phyloP scores from a whole-genome alignment of 2,329 filamentous ascomycete genomes.

The Aspergillus sp. region DNA sequence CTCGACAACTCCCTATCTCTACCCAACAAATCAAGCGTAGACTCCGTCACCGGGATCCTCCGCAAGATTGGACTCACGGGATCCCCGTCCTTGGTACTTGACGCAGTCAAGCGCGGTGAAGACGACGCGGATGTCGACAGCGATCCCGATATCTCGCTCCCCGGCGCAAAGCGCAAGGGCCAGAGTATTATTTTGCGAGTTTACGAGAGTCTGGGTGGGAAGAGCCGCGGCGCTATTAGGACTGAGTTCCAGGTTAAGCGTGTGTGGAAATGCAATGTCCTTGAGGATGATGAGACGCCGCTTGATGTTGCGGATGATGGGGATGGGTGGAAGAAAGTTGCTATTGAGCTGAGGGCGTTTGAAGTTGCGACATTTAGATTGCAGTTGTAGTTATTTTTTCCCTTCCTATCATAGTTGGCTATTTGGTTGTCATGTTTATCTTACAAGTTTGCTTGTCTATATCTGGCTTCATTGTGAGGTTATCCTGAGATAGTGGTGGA shows the following conservation, averaged over 20 bases:
- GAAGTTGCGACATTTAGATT: conserved; percentile 82
- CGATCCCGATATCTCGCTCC: conserved; percentile 52
- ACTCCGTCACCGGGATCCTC: conserved; percentile 25
- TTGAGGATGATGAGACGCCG: conserved; percentile 82
- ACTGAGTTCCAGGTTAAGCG: conserved; percentile 70
- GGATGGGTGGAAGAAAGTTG: conserved; percentile 46
- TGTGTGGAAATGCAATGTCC: conserved; percentile 78
- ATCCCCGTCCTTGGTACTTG: conserved; percentile 70
- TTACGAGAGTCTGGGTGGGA: conserved; percentile 86
- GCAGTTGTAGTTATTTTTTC: conserved; percentile 43
- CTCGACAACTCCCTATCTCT: conserved; percentile 45
- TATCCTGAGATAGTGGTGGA: background rate
- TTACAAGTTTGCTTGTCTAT: background rate
- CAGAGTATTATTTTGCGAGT: conserved; percentile 79
- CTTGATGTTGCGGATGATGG: conserved; percentile 47
- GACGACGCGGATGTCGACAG: conserved; percentile 69
- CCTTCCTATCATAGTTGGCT: background rate
- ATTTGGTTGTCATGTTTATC: background rate
- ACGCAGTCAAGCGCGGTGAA: conserved; percentile 90
- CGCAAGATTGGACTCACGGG: conserved; percentile 68
- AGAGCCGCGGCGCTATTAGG: conserved; percentile 67
- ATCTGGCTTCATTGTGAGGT: background rate
- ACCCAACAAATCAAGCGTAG: conserved; percentile 18
- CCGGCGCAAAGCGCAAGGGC: conserved; percentile 59
- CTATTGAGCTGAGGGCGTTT: conserved; percentile 71